These are phyloP conservation scores for Lactarius evosmus DNA, from an alignment of 768 basidiomycete species.

Conservation along the genomic window DNA sequence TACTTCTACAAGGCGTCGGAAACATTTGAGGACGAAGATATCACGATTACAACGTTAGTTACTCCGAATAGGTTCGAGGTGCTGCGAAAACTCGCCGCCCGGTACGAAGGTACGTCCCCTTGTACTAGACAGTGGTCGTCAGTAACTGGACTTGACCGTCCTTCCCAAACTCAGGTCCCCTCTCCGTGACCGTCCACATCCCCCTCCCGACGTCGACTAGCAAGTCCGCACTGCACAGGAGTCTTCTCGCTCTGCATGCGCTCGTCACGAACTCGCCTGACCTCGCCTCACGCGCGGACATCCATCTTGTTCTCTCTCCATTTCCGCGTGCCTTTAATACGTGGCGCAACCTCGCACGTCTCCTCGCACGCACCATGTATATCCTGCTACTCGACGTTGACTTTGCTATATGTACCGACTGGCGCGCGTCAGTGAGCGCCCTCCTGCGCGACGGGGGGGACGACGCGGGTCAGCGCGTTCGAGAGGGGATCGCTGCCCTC, in stretches of 20 bases:
- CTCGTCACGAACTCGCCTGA: conserved; percentile 64
- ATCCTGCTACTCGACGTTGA: conserved; percentile 93
- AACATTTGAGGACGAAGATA: conserved; percentile 55
- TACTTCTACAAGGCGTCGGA: conserved; percentile 74
- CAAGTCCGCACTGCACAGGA: conserved; percentile 37
- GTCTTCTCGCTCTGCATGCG: conserved; percentile 60
- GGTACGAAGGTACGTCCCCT: conserved; percentile 60
- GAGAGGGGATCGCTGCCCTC: conserved; percentile 61
- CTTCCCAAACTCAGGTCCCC: conserved; percentile 54
- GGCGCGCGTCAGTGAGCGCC: conserved; percentile 52
- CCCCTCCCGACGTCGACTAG: conserved; percentile 44
- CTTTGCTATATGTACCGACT: conserved; percentile 81
- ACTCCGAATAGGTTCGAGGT: conserved; percentile 76
- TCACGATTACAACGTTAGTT: conserved; percentile 83
- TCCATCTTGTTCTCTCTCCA: conserved; percentile 80
- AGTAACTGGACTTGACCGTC: neutral
- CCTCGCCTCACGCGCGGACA: conserved; percentile 71
- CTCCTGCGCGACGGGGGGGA: conserved; percentile 16
- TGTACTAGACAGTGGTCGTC: neutral
- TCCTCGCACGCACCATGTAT: conserved; percentile 79
- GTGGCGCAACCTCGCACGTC: conserved; percentile 82
- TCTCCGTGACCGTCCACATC: conserved; percentile 81
- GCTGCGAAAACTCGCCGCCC: conserved; percentile 65
- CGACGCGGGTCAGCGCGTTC: conserved; percentile 45
- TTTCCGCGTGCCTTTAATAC: conserved; percentile 67